These are phyloP conservation scores for Staphylotrichum longicolle DNA, from an alignment of 495 filamentous ascomycete genomes.

Conservation along the genomic window DNA sequence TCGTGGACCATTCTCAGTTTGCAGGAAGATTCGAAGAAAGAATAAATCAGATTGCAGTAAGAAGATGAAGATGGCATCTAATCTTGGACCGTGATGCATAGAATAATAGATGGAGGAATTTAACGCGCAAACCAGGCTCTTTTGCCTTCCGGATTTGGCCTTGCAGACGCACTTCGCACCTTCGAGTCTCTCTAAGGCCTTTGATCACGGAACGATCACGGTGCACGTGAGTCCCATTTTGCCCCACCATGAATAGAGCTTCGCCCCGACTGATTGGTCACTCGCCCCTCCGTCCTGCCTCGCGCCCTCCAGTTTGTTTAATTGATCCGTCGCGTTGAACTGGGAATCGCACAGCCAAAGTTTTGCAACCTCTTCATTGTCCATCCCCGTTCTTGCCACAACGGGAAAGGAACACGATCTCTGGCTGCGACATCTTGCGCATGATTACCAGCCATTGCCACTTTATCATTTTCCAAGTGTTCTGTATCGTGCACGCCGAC, in stretches of 20 bases:
- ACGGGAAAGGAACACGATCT: neutral
- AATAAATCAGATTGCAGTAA: no score
- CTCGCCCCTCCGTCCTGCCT: constrained; percentile 21
- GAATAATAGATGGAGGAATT: no score
- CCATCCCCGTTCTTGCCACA: constrained; percentile 2
- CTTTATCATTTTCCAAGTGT: neutral
- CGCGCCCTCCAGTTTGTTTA: constrained; percentile 35
- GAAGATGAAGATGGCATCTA: no score
- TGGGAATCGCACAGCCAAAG: neutral
- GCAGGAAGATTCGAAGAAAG: no score
- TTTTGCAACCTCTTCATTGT: neutral
- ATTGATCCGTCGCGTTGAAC: constrained; percentile 25
- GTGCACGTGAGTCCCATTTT: constrained; percentile 28
- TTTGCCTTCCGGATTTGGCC: no score
- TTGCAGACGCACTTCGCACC: no score
- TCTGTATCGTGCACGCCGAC: neutral
- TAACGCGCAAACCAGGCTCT: no score
- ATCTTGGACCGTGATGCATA: no score
- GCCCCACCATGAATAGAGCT: constrained; percentile 15
- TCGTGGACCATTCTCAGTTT: no score
- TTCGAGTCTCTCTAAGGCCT: neutral
- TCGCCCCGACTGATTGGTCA: constrained; percentile 20
- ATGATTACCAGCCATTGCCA: neutral
- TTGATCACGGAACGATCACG: neutral
- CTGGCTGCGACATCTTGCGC: neutral